A percentile compares a stretch with the other conserved stretches of the same genome.
phyloP scores from a whole-genome alignment of 108 stramenopile species.

The Mediolabrus comicus region DNA sequence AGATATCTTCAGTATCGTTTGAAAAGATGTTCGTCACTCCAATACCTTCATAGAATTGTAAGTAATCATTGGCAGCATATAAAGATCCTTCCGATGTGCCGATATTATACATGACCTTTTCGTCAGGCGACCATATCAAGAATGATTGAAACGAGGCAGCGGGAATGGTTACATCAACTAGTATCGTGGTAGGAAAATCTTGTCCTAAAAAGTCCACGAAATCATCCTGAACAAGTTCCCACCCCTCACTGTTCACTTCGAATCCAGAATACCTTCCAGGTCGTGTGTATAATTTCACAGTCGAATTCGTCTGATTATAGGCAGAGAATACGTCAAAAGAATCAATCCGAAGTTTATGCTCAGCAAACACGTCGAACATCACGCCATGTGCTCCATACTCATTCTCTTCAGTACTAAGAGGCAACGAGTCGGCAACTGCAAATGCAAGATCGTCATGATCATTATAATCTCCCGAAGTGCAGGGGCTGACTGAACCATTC shows the following conservation, averaged over 20 bases:
- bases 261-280: conserved; percentile 5
- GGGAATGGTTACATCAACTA: neutral
- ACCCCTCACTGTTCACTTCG: conserved; percentile 10
- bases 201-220: neutral
- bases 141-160: conserved; percentile 12
- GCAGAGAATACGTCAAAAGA: conserved; percentile 17
- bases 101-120: conserved; percentile 13
- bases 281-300: conserved; percentile 21
- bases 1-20: neutral
- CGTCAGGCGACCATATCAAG: neutral
- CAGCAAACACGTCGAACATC: conserved; percentile 13
- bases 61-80: neutral
- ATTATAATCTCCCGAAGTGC: no score
- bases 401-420: neutral
- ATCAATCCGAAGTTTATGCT: neutral
- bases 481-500: no score
- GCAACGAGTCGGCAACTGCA: no score
- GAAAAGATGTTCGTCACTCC: neutral
- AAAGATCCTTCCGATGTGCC: conserved; percentile 1
- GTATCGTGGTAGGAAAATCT: neutral
- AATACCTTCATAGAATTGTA: conserved; percentile 11
- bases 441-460: no score
- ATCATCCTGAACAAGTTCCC: no score
- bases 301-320: neutral
- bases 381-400: conserved; percentile 9